Evolutionary conservation across 257 asterid genomes (phyloP), one percentile per base, ranked within the genome.

Genomic region (Eustoma russellianum): DNA sequence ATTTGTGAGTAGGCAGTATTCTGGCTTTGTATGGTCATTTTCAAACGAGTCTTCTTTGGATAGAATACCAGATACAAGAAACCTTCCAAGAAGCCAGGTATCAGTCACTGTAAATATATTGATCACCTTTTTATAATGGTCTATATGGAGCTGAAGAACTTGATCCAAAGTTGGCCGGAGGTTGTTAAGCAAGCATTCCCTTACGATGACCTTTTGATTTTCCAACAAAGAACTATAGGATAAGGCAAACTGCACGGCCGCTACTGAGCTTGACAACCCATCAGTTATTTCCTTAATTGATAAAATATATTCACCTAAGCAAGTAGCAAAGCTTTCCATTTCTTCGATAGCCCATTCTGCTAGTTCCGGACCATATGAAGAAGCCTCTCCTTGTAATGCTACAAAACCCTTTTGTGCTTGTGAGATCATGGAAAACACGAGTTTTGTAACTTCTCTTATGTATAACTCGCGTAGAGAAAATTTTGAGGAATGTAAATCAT

Each of bases 181-280:
- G 33, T 49, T 70, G 55, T 72, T 74, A 10, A 62, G 61, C 69
- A 83, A 46, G 50, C 54, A 65, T 41, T 86, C 68, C 50, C 60
- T 70, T 51, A 81, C 48, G 53, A 63, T 63, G 55, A 79, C 58
- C 61, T 70, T 63, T 10, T 76, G 87, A 24, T 50, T 55, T 65
- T 81, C 89, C 46, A 87, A 71, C 74, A 87, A 63, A 59, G 85
- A 83, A 74, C 89, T 81, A 69, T 81, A 81, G 0, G 80, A 62
- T 64, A 70, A 60, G 40, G 86, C 83, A 58, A 68, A 70, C 70
- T 73, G 79, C 75, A 77, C 54, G 33, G 87, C 72, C 47, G 76
- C 76, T 19, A 72, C 68, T 6, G 79, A 76, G 16, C 53, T 56
- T 14, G 82, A 69, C 64, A 86, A 60, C 52, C 85, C 72, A 34